Evolutionary conservation across 2,329 filamentous ascomycete species (phyloP).

Genomic region (Xylaria sp.): DNA sequence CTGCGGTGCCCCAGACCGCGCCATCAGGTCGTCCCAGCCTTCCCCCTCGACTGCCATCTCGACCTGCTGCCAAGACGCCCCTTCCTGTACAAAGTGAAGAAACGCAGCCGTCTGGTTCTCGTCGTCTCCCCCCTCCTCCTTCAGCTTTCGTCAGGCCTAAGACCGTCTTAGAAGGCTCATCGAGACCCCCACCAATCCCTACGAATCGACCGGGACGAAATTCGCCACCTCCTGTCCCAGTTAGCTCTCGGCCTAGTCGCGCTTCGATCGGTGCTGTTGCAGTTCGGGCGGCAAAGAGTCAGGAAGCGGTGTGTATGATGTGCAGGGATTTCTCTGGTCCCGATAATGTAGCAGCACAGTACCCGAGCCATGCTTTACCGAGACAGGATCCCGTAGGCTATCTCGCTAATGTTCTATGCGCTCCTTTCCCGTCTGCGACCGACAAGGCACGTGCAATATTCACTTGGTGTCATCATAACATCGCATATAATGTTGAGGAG

Average conservation of each 20-base stretch:
- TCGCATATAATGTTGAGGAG: constrained; percentile 81
- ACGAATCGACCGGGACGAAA: constrained; percentile 50
- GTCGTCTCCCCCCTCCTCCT: constrained; percentile 55
- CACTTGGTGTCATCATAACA: constrained; percentile 94
- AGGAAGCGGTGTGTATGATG: constrained; percentile 68
- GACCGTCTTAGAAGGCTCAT: constrained; percentile 45
- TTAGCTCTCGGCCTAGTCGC: constrained; percentile 62
- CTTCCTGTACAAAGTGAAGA: constrained; percentile 40
- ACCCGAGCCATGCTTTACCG: constrained; percentile 78
- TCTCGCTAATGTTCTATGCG: constrained; percentile 81
- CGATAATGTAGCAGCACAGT: constrained; percentile 80
- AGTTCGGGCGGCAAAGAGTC: constrained; percentile 47
- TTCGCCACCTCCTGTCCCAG: constrained; percentile 63
- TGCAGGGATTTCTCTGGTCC: constrained; percentile 90
- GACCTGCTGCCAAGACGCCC: constrained; percentile 54
- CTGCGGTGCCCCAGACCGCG: constrained; percentile 51
- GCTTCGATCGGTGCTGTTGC: constrained; percentile 62
- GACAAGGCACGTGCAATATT: constrained; percentile 95
- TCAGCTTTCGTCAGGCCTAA: constrained; percentile 49
- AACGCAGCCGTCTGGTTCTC: constrained; percentile 45
- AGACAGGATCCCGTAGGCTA: constrained; percentile 72
- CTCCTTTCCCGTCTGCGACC: constrained; percentile 81
- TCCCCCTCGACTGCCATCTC: constrained; percentile 64
- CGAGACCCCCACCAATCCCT: constrained; percentile 38
- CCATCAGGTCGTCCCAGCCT: constrained; percentile 54